These are phyloP conservation scores for Centaurea solstitialis DNA, from an alignment of 129 eudicot genomes.

Conservation along the genomic window DNA sequence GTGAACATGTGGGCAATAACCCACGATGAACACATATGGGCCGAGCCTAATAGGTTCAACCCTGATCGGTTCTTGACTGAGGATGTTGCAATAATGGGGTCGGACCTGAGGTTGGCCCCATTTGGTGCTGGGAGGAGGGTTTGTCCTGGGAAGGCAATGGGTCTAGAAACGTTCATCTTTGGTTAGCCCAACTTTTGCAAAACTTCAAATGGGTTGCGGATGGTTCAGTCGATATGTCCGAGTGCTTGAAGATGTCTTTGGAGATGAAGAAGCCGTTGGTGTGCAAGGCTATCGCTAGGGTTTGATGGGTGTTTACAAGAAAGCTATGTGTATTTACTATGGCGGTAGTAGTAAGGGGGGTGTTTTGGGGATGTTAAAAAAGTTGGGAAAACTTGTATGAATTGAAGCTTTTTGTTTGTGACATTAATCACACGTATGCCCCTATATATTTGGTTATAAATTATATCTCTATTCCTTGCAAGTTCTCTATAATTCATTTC, in stretches of 20 bases:
- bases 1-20: constrained; percentile 99
- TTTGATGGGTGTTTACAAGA: constrained; percentile 20
- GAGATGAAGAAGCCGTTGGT: constrained; percentile 87
- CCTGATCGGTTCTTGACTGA: constrained; percentile 80
- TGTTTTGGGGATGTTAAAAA: background rate
- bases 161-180: constrained; percentile 76
- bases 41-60: constrained; percentile 48
- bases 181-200: constrained; percentile 83
- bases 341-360: background rate
- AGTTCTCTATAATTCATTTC: background rate
- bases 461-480: background rate
- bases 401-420: constrained; percentile 15
- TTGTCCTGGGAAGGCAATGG: constrained; percentile 94
- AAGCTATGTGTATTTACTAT: background rate
- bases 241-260: constrained; percentile 84
- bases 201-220: constrained; percentile 61
- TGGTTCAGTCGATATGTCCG: constrained; percentile 69
- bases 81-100: constrained; percentile 74
- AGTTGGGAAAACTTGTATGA: constrained; percentile 1
- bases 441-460: constrained; percentile 6
- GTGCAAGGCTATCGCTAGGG: constrained; percentile 76
- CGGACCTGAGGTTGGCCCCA: constrained; percentile 88
- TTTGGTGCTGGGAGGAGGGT: constrained; percentile 98
- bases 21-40: constrained; percentile 65
- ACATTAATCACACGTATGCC: background rate